Evolutionary conservation across 2,329 filamentous ascomycete genomes (phyloP).

Genomic region (Talaromyces rugulosus): DNA sequence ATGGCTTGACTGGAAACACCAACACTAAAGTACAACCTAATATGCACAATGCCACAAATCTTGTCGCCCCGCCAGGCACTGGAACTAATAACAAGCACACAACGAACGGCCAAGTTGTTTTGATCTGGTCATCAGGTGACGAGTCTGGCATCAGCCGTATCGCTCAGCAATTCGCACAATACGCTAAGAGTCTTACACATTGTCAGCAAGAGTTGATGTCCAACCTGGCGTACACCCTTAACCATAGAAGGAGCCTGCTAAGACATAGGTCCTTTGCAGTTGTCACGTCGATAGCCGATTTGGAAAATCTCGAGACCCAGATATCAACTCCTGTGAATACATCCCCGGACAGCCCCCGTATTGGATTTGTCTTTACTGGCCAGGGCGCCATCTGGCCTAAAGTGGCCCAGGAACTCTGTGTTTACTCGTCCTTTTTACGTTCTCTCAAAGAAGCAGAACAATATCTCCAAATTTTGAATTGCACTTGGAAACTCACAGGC

Average conservation of each 20-base stretch:
- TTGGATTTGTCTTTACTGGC: slow-evolving; percentile 31
- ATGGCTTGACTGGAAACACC: not conserved
- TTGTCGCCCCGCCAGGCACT: not conserved
- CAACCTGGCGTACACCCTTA: not conserved
- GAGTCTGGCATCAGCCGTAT: not conserved
- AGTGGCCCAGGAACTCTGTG: slow-evolving; percentile 25
- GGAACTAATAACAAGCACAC: too few species aligned
- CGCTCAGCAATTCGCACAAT: not conserved
- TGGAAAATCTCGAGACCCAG: not conserved
- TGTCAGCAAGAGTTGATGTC: not conserved
- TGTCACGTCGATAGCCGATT: not conserved
- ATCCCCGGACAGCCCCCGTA: not conserved
- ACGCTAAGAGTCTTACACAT: not conserved
- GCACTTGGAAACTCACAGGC: not conserved
- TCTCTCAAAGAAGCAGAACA: not conserved
- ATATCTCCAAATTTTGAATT: not conserved
- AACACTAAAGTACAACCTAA: not conserved
- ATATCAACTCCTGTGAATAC: not conserved
- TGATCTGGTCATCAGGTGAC: not conserved
- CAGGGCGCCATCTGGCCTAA: slow-evolving; percentile 33
- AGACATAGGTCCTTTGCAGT: not conserved
- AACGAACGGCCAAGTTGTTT: not conserved
- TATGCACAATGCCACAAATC: not conserved
- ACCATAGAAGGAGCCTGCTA: not conserved
- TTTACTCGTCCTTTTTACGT: not conserved